Evolutionary conservation across 176 grass and related monocot species (phyloP).

Genomic region (Typha latifolia): DNA sequence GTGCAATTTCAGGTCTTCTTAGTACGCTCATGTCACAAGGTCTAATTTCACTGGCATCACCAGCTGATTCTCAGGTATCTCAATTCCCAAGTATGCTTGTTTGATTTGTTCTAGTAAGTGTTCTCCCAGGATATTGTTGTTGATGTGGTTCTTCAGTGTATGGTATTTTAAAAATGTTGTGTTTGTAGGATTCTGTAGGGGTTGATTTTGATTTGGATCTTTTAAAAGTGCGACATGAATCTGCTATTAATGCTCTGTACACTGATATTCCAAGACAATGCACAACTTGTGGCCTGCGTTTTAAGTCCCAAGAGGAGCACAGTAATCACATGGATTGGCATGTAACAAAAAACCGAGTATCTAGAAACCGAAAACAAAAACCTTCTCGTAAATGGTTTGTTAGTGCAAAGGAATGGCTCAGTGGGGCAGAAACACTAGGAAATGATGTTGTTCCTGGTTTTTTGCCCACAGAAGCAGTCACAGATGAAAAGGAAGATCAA

Average conservation of each 20-base stretch:
- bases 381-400: slow-evolving; percentile 96
- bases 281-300: slow-evolving; percentile 90
- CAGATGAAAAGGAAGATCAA: slow-evolving; percentile 60
- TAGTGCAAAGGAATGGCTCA: slow-evolving; percentile 69
- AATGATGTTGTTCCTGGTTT: slow-evolving; percentile 81
- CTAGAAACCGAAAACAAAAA: slow-evolving; percentile 75
- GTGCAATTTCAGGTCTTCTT: slow-evolving; percentile 61
- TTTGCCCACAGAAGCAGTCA: slow-evolving; percentile 37
- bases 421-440: slow-evolving; percentile 77
- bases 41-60: slow-evolving; percentile 52
- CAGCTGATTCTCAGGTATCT: slow-evolving; percentile 51
- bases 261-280: slow-evolving; percentile 78
- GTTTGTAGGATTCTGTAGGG: slow-evolving; percentile 47
- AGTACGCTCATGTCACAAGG: slow-evolving; percentile 77
- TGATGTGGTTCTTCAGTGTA: not conserved
- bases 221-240: slow-evolving; percentile 52
- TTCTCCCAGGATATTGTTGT: not conserved
- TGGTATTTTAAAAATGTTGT: not conserved
- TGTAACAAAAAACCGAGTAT: slow-evolving; percentile 96
- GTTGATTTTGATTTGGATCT: slow-evolving; percentile 79
- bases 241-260: slow-evolving; percentile 73
- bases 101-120: not conserved
- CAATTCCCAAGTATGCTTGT: not conserved
- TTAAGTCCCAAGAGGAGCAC: slow-evolving; percentile 90
- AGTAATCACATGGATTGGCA: slow-evolving; percentile 99